Conservation (phyloP, 2,329 filamentous ascomycete genomes). For the Blastomyces percursus region DNA sequence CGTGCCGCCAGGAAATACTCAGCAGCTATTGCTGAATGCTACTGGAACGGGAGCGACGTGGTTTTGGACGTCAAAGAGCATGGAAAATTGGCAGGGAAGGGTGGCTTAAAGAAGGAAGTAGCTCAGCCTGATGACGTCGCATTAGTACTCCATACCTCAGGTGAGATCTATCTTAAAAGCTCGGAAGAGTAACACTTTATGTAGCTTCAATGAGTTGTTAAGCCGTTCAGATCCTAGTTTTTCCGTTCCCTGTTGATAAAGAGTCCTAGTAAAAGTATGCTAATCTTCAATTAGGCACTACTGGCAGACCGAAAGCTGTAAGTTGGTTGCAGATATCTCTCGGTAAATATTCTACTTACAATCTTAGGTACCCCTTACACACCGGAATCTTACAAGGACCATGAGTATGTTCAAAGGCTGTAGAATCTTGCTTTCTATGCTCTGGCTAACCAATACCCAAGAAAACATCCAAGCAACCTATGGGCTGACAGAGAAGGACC, state of each 20-base stretch:
- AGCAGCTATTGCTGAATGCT: constrained; percentile 77
- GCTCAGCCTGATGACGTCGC: constrained; percentile 69
- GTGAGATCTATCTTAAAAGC: not conserved
- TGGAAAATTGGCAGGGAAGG: constrained; percentile 52
- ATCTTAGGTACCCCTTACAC: constrained; percentile 60
- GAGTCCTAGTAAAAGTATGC: not conserved
- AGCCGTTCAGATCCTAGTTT: too few species aligned
- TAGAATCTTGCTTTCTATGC: not conserved
- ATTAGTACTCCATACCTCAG: constrained; percentile 67
- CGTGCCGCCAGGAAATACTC: constrained; percentile 67
- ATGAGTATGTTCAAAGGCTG: constrained; percentile 49
- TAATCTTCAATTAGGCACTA: constrained; percentile 48
- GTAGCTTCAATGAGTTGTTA: not conserved
- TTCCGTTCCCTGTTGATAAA: not conserved
- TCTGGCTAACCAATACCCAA: constrained; percentile 21
- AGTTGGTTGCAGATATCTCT: constrained; percentile 20
- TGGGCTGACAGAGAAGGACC: constrained; percentile 56
- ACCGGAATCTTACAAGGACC: constrained; percentile 67
- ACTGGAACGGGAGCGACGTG: constrained; percentile 62
- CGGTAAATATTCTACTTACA: not conserved
- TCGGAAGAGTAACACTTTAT: not conserved
- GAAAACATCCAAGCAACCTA: constrained; percentile 72
- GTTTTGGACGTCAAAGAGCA: constrained; percentile 66
- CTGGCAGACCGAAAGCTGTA: constrained; percentile 73
- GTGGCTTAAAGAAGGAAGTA: constrained; percentile 37